phyloP scores from a whole-genome alignment of 257 asterid genomes.

The Gentiana straminea region DNA sequence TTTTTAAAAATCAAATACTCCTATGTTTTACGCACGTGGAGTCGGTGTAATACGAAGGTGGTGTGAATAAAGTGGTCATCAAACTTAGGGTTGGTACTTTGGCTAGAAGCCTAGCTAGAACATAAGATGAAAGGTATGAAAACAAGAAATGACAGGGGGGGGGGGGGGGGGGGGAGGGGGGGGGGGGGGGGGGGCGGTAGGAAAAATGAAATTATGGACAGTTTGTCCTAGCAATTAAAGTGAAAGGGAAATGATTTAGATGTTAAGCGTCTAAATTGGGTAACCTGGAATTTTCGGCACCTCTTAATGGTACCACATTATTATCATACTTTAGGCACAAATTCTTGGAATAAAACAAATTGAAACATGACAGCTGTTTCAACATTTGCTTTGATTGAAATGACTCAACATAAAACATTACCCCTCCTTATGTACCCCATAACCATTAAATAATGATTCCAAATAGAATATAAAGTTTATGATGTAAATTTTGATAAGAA shows the following conservation, averaged over 20 bases:
- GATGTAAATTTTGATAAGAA: slow-evolving; percentile 42
- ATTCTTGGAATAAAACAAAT: slow-evolving; percentile 23
- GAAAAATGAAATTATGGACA: slow-evolving; percentile 10
- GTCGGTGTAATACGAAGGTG: no score
- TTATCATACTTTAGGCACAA: slow-evolving; percentile 14
- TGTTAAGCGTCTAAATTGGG: slow-evolving; percentile 15
- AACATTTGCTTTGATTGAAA: slow-evolving; percentile 36
- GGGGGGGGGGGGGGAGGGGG: not conserved
- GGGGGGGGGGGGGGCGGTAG: slow-evolving; percentile 12
- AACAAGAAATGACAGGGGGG: not conserved
- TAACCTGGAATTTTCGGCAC: slow-evolving; percentile 9
- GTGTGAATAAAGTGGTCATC: no score
- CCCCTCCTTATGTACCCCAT: not conserved
- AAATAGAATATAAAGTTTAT: slow-evolving; percentile 21
- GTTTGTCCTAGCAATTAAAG: slow-evolving; percentile 14
- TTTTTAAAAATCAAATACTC: no score
- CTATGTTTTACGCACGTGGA: no score
- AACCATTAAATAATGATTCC: slow-evolving; percentile 17
- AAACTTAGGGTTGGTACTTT: no score
- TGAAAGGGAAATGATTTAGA: slow-evolving; percentile 31
- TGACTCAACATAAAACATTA: slow-evolving; percentile 45
- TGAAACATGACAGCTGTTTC: slow-evolving; percentile 18
- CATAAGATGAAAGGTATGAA: not conserved
- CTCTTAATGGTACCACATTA: slow-evolving; percentile 13
- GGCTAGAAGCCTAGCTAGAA: not conserved